These are phyloP conservation scores for Cryomyces antarcticus DNA, from an alignment of 495 filamentous ascomycete genomes.

Conservation along the genomic window DNA sequence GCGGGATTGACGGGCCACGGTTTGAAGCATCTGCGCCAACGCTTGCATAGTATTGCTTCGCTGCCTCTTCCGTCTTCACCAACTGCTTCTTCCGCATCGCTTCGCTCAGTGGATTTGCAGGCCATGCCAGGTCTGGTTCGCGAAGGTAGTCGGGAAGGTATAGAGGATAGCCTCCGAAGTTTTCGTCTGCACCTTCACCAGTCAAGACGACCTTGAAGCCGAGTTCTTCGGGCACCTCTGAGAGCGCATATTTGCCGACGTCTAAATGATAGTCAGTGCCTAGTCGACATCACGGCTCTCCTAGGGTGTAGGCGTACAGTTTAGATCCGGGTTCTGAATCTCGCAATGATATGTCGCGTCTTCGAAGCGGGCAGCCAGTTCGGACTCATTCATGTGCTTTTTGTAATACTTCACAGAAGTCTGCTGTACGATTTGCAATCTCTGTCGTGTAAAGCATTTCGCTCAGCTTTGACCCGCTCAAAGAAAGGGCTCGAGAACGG, in stretches of 20 bases:
- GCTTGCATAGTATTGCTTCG: slow-evolving; percentile 3
- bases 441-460: slow-evolving; percentile 9
- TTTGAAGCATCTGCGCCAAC: slow-evolving; percentile 5
- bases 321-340: slow-evolving; percentile 24
- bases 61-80: slow-evolving; percentile 2
- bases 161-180: slow-evolving; percentile 29
- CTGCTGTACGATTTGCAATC: slow-evolving; percentile 29
- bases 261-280: background rate
- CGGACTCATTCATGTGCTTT: slow-evolving; percentile 24
- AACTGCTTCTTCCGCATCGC: slow-evolving; percentile 1
- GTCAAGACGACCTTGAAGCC: slow-evolving; percentile 31
- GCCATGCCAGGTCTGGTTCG: slow-evolving; percentile 24
- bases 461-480: no score
- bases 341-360: slow-evolving; percentile 30
- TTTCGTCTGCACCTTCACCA: slow-evolving; percentile 30
- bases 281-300: no score
- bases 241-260: slow-evolving; percentile 26
- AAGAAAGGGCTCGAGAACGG: background rate
- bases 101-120: slow-evolving; percentile 3
- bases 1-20: slow-evolving; percentile 17
- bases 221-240: slow-evolving; percentile 19
- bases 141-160: slow-evolving; percentile 23
- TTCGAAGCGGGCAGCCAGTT: slow-evolving; percentile 24
- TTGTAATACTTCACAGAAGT: slow-evolving; percentile 25
- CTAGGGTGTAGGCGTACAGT: slow-evolving; percentile 6